Conservation (phyloP, 2,329 filamentous ascomycete genomes). For the Diaporthe caulivora region DNA sequence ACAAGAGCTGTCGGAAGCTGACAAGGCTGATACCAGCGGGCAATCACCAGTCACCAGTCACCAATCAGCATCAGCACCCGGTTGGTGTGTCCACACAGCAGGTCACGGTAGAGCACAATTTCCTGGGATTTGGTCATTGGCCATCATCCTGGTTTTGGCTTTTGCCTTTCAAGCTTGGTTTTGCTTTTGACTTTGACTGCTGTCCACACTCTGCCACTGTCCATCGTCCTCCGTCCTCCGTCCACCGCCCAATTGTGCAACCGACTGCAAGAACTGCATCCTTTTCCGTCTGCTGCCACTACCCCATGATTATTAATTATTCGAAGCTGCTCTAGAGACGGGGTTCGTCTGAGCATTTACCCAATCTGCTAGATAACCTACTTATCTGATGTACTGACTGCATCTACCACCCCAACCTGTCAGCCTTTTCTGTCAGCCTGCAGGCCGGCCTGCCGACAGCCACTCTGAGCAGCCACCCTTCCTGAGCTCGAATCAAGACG, state of each 20-base stretch:
- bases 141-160: slow-evolving; percentile 14
- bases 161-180: slow-evolving; percentile 26
- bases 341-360: slow-evolving; percentile 26
- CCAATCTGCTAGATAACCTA: too few relatives aligned
- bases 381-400: too few relatives aligned
- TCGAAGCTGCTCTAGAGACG: neutral
- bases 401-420: neutral
- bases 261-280: slow-evolving; percentile 3
- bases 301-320: slow-evolving; percentile 2
- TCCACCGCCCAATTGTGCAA: too few relatives aligned
- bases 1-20: neutral
- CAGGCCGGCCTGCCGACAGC: neutral
- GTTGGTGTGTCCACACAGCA: neutral
- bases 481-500: slow-evolving; percentile 15
- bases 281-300: neutral
- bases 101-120: slow-evolving; percentile 1
- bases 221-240: too few relatives aligned
- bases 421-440: slow-evolving; percentile 9
- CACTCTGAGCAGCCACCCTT: slow-evolving; percentile 1
- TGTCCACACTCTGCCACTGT: neutral
- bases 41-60: neutral
- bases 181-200: slow-evolving; percentile 28
- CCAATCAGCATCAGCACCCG: too few relatives aligned
- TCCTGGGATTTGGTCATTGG: slow-evolving; percentile 11
- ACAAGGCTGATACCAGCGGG: slow-evolving; percentile 22